Evolutionary conservation across 441 rosid genomes (phyloP).

Genomic region (Bruguiera hainesii): DNA sequence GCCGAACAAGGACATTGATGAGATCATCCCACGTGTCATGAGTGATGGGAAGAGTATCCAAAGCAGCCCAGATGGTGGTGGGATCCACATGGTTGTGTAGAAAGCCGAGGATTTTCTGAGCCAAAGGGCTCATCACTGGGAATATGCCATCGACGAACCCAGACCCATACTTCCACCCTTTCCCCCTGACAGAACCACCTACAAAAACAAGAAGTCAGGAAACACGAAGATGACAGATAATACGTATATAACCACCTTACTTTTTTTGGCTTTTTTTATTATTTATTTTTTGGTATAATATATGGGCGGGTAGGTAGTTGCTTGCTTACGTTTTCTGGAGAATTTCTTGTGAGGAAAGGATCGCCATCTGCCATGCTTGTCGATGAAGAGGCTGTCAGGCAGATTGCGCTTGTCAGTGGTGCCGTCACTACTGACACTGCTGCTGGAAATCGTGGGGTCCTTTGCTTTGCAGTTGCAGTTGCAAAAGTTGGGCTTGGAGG

Average conservation of each 20-base stretch:
- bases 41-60: constrained; percentile 61
- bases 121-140: constrained; percentile 75
- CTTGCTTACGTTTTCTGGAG: constrained; percentile 44
- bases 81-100: constrained; percentile 49
- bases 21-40: constrained; percentile 87
- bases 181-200: constrained; percentile 87
- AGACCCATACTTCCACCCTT: constrained; percentile 95
- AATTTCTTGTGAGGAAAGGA: constrained; percentile 61
- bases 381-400: constrained; percentile 58
- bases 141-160: constrained; percentile 92
- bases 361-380: constrained; percentile 60
- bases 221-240: background rate
- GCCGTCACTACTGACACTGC: too few species aligned
- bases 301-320: too few species aligned
- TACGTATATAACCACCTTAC: background rate
- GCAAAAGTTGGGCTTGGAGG: too few species aligned
- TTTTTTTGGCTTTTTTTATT: constrained; percentile 7
- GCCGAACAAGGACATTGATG: constrained; percentile 73
- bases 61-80: constrained; percentile 42
- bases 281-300: too few species aligned
- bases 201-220: constrained; percentile 4
- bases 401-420: constrained; percentile 37
- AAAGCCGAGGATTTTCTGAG: constrained; percentile 62
- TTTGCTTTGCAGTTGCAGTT: too few species aligned
- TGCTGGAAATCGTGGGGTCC: too few species aligned